Evolutionary conservation across 305 asterid genomes (phyloP), one percentile per base, ranked within the genome.

Genomic region (Salvia sclarea): DNA sequence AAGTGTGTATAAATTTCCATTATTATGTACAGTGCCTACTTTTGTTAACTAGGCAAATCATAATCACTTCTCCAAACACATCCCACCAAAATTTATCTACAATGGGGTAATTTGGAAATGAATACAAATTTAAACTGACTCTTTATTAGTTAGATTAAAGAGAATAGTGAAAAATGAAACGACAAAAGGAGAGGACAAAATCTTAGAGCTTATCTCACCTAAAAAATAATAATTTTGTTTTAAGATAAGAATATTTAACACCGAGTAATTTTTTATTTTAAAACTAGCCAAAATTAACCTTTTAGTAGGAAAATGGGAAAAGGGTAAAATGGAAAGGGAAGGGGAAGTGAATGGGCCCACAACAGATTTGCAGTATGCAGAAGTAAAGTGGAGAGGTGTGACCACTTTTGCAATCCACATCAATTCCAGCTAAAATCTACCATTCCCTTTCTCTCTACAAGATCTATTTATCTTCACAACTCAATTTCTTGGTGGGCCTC

Each of bases 351-450:
- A 61, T 64, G 57, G 57, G 57, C 50, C 50, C 65, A 20, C 0
- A 8, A 37, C 16, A 43, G 59, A 18, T 8, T 50, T 48, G 13
- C 22, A 16, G 57, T 21, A 1, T 18, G 25, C 25, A 48, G 3
- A 41, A 18, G 18, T 18, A 40, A 13, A 69, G 44, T 17, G n/a
- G 13, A 0, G 11, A 33, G 45, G 16, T 30, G 13, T 6, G 14
- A n/a, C 9, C 53, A 25, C 6, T 10, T 57, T 24, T 41, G 14
- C 7, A 13, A 64, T 65, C 73, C 43, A 68, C 70, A 68, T 68
- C 60, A 66, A n/a, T 54, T 60, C 66, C 74, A 75, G 73, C 76
- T 64, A 57, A 63, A 57, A 75, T 70, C 45, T 54, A 37, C 11
- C 52, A 10, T 43, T 13, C 11, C 13, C 43, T 14, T 64, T 57